phyloP scores from a whole-genome alignment of 768 basidiomycete genomes.

The Agaricus sinodeliciosus region DNA sequence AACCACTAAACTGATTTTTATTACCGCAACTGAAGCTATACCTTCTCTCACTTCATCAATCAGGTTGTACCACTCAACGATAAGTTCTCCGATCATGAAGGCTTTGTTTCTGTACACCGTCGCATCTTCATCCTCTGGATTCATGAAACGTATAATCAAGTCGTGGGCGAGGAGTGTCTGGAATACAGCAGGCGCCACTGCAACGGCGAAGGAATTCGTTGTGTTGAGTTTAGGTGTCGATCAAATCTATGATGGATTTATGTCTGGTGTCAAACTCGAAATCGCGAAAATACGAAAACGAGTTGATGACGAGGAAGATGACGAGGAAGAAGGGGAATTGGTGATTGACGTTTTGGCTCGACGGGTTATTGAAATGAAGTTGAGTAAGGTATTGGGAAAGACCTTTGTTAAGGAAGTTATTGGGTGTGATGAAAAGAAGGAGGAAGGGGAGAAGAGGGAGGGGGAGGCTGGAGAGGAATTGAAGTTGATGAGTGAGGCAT shows the following conservation, averaged over 20 bases:
- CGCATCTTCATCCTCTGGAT: conserved; percentile 32
- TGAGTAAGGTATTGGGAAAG: conserved; percentile 43
- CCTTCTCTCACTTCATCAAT: neutral
- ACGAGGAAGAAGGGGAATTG: too few relatives aligned
- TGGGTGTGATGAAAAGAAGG: conserved; percentile 23
- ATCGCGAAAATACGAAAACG: too few relatives aligned
- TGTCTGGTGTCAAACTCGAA: too few relatives aligned
- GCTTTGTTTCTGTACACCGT: conserved; percentile 1
- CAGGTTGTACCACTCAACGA: neutral
- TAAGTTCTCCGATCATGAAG: neutral
- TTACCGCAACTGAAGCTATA: neutral
- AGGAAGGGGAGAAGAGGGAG: conserved; percentile 23
- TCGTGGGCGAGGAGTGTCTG: conserved; percentile 37
- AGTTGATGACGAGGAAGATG: neutral
- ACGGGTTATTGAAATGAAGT: conserved; percentile 41
- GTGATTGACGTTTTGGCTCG: conserved; percentile 39
- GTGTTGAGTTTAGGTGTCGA: conserved; percentile 36
- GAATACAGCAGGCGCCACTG: conserved; percentile 6
- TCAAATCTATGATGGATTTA: conserved; percentile 29
- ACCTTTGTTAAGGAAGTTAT: conserved; percentile 44
- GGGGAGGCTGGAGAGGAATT: conserved; percentile 35
- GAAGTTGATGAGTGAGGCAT: conserved; percentile 47
- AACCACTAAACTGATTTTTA: neutral
- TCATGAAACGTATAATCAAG: conserved; percentile 33
- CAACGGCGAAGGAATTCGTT: neutral